Evolutionary conservation across 106 monocot species (phyloP), one percentile per base, ranked within the genome.

Genomic region (Dactylorhiza incarnata): DNA sequence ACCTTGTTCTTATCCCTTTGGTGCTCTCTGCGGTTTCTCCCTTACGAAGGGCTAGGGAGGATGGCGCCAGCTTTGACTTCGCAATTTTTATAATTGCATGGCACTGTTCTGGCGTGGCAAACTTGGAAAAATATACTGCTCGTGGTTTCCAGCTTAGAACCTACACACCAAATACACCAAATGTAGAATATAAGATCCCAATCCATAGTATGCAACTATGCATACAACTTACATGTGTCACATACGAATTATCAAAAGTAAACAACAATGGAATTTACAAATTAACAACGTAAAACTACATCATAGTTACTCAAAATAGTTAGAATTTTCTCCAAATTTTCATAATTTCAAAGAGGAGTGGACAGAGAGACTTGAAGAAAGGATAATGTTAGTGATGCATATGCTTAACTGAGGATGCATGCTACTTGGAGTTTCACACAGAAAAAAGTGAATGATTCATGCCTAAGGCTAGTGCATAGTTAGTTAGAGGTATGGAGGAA

Each of bases 101-200:
- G 37, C 96, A 97, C 78, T 93, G 88, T 61, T 91, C 87, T 23
- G 85, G 49, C 4, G 82, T 85, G 47, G 93, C 93, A 86, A 97
- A 97, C 44, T 89, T 83, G 61, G 96, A 93, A 82, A 89, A 97
- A 74, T 97, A 94, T n/a, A 97, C 37, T 61, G 96, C 96, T 55
- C 96, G 87, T 47, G 96, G 96, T 73, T 89, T 89, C 96, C 93
- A 89, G 78, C 93, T 97, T 85, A 97, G 83, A 81, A 97, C 82
- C 96, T 93, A 79, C 76, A 68, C 44, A 37, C 15, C 76, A 81
- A 81, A 23, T 47, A 83, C 23, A 71, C 43, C n/a, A 72, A 15
- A 45, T 17, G 45, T 5, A 45, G 16, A 68, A 68, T 12, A 61
- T 61, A 20, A 61, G 8, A 26, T 69, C 45, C 69, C 45, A 69